A percentile compares a stretch with the other conserved stretches of the same genome.
Conservation (phyloP, 352 stramenopile species). For the Pythium folliculosum region DNA sequence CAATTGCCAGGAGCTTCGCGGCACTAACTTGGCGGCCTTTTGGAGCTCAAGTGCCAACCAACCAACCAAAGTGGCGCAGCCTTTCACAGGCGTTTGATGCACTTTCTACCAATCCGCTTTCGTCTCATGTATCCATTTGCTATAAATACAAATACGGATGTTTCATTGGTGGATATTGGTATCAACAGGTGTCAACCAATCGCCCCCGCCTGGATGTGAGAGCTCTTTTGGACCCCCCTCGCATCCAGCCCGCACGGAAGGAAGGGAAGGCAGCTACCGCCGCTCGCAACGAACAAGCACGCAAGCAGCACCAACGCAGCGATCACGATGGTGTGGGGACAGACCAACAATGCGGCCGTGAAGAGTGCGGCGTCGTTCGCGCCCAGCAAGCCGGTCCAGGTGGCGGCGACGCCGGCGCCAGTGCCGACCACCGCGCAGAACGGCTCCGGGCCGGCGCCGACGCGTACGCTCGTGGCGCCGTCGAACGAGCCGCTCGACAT, state of each 20-base stretch:
- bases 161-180: slow-evolving; percentile 48
- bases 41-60: slow-evolving; percentile 48
- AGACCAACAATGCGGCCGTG: slow-evolving; percentile 34
- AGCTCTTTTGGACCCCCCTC: background rate
- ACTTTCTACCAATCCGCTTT: slow-evolving; percentile 47
- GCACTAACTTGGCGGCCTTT: slow-evolving; percentile 10
- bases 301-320: background rate
- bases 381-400: slow-evolving; percentile 23
- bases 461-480: slow-evolving; percentile 9
- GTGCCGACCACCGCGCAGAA: slow-evolving; percentile 23
- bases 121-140: slow-evolving; percentile 22
- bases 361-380: slow-evolving; percentile 30
- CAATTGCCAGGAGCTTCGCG: background rate
- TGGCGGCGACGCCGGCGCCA: background rate
- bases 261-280: background rate
- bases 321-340: slow-evolving; percentile 65
- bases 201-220: slow-evolving; percentile 5
- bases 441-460: too few relatives aligned
- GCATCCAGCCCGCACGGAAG: background rate
- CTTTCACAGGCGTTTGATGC: slow-evolving; percentile 9
- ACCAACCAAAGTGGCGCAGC: slow-evolving; percentile 30
- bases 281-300: background rate
- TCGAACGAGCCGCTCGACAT: slow-evolving; percentile 58
- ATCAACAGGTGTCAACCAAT: slow-evolving; percentile 53
- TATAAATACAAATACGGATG: slow-evolving; percentile 1